phyloP scores from a whole-genome alignment of 2,329 filamentous ascomycete species.

The Bipolaris gigantea region DNA sequence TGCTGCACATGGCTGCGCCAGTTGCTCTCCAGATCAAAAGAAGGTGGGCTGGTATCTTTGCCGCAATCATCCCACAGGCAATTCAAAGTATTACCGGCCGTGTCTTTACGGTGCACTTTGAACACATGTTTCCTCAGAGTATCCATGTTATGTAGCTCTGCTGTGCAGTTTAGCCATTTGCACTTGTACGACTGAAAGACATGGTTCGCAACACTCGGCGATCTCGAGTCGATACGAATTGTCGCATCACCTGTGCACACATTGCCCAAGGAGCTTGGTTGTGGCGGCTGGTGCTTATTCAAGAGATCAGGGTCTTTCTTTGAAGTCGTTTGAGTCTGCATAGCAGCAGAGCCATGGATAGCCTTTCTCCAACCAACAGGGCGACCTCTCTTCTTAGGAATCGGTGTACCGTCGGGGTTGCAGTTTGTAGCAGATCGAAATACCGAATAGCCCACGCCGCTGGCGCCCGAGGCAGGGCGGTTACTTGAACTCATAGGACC shows the following conservation, averaged over 20 bases:
- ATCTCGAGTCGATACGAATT: constrained; percentile 34
- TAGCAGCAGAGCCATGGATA: constrained; percentile 46
- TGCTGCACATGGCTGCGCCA: constrained; percentile 58
- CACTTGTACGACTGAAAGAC: constrained; percentile 56
- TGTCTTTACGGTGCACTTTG: constrained; percentile 55
- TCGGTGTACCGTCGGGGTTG: constrained; percentile 39
- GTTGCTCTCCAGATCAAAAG: constrained; percentile 45
- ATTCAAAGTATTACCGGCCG: constrained; percentile 41
- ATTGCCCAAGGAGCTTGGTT: constrained; percentile 33
- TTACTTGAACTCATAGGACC: constrained; percentile 32
- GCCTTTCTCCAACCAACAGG: constrained; percentile 55
- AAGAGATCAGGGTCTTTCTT: constrained; percentile 17
- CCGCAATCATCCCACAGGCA: constrained; percentile 54
- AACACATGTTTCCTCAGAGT: constrained; percentile 61
- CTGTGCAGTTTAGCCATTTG: constrained; percentile 59
- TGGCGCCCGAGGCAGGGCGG: constrained; percentile 19
- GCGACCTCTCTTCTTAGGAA: constrained; percentile 51
- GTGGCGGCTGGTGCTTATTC: constrained; percentile 18
- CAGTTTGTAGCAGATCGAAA: constrained; percentile 41
- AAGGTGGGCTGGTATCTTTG: constrained; percentile 27
- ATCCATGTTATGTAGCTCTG: constrained; percentile 64
- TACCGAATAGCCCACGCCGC: constrained; percentile 47
- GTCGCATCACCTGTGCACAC: constrained; percentile 21
- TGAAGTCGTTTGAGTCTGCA: constrained; percentile 28
- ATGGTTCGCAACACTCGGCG: constrained; percentile 33